phyloP scores from a whole-genome alignment of 148 eudicot genomes.

The Silene conica region DNA sequence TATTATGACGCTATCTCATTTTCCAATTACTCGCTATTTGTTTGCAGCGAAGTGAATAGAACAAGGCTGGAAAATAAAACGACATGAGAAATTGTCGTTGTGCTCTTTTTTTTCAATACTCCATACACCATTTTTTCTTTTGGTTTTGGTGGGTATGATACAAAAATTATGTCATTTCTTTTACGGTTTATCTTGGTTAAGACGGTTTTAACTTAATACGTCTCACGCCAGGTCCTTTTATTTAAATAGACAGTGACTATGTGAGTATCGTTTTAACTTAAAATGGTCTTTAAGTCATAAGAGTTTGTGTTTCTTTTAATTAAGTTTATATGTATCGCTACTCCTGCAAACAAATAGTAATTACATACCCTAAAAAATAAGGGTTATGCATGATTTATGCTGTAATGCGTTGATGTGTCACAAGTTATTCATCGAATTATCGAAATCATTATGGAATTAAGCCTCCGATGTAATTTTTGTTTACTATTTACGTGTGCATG shows the following conservation, averaged over 20 bases:
- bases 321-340: neutral
- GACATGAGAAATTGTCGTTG: neutral
- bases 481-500: too few species aligned
- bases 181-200: neutral
- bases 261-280: too few species aligned
- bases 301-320: too few species aligned
- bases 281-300: too few species aligned
- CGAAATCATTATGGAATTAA: neutral
- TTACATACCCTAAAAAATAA: neutral
- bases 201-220: too few species aligned
- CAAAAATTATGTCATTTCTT: neutral
- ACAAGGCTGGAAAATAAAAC: neutral
- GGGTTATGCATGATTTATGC: neutral
- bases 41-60: constrained; percentile 6
- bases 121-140: neutral
- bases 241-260: too few species aligned
- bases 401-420: neutral
- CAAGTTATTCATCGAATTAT: neutral
- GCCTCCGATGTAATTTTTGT: neutral
- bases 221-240: too few species aligned
- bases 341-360: neutral
- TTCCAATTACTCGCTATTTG: neutral
- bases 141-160: neutral
- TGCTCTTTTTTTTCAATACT: neutral
- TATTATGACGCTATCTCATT: neutral